A percentile compares a stretch with the other conserved stretches of the same genome.
Evolutionary conservation across 176 grass and related monocot species (phyloP).

Genomic region (Oryza australiensis): DNA sequence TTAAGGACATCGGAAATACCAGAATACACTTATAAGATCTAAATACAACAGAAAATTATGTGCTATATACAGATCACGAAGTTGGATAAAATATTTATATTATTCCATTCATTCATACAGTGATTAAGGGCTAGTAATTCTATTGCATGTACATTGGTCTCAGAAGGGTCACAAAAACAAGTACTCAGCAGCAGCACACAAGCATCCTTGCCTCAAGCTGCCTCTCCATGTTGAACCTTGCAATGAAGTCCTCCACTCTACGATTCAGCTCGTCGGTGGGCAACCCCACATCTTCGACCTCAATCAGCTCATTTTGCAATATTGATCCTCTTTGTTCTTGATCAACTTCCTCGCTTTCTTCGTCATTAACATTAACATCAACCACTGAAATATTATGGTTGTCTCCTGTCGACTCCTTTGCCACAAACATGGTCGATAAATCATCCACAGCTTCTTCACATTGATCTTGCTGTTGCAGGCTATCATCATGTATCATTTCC

Average conservation of each 20-base stretch:
- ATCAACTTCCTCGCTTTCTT: neutral
- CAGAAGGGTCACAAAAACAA: neutral
- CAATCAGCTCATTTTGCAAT: neutral
- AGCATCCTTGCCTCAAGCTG: constrained; percentile 33
- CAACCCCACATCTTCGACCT: neutral
- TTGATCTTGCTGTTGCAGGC: neutral
- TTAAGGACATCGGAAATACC: no score
- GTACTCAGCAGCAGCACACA: neutral
- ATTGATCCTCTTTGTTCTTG: neutral
- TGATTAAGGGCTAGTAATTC: no score
- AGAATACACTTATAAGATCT: no score
- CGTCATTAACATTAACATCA: neutral
- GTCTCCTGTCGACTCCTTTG: neutral
- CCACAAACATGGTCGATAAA: neutral
- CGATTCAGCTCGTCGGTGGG: constrained; percentile 27
- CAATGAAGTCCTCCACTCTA: constrained; percentile 33
- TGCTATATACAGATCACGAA: no score
- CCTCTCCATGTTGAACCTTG: constrained; percentile 39
- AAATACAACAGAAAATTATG: no score
- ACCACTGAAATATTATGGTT: neutral
- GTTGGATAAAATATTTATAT: no score
- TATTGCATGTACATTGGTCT: neutral
- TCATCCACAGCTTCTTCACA: neutral
- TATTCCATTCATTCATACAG: no score
- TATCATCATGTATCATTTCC: neutral